Evolutionary conservation across 805 yeast genomes (phyloP), one percentile per base, ranked within the genome.

Genomic region (Lipomyces mesembrius): DNA sequence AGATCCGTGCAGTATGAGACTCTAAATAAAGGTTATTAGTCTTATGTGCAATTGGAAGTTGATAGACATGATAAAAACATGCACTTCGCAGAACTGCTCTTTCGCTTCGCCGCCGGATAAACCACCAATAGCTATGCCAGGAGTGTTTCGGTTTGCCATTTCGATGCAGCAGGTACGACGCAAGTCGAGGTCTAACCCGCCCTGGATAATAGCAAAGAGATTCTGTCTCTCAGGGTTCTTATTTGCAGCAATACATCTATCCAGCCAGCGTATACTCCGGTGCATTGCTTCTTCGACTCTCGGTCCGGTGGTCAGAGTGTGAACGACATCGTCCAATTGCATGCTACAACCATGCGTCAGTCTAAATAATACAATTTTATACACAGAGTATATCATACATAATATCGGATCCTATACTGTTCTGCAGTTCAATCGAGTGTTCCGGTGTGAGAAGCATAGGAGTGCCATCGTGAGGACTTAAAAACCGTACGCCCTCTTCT

Each of bases 51-150:
- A 17, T n/a, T 5, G 9, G 6, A n/a, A 8, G 49, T 43, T 17
- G 8, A 5, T 5, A 6, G 11, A n/a, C 11, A 43, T 11, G 9
- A 43, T 43, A n/a, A 35, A 14, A 22, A 58, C 71, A 37, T 56
- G 65, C 58, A 80, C 81, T 54, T 73, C 67, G 70, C 84, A 81
- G 72, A 78, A 81, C 39, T 76, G 71, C 20, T 69, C 75, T 69
- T 81, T 81, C 67, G 79, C 83, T 64, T 81, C 83, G 9, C 83
- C 83, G 0, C 83, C 83, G 17, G 82, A 79, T n/a, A 81, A 75
- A 0, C 83, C 83, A 39, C 83, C 83, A 57, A 81, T 81, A 8
- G 83, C 83, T 58, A 81, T 81, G 3, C 83, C 83, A 0, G 83
- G 83, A 1, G 83, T 81, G 67, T 81, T 80, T 2, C 83, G 74